These are phyloP conservation scores for Spergularia marina DNA, from an alignment of 148 eudicot genomes.

Conservation along the genomic window DNA sequence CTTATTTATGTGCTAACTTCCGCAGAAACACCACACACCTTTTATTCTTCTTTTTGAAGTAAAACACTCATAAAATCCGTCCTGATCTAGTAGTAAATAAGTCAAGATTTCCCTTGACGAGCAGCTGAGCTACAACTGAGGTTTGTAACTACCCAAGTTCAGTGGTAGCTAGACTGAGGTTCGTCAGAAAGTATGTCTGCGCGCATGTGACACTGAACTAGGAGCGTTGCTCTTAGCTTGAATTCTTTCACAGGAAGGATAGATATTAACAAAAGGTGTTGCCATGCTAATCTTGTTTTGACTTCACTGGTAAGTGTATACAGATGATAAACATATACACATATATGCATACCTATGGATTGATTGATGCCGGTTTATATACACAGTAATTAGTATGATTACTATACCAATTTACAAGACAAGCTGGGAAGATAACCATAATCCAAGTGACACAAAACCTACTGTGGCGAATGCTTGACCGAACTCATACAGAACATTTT, in stretches of 20 bases:
- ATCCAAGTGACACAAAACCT: slow-evolving; percentile 64
- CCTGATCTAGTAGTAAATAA: too few relatives aligned
- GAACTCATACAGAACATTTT: slow-evolving; percentile 50
- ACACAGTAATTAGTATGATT: slow-evolving; percentile 21
- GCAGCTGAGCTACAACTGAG: too few relatives aligned
- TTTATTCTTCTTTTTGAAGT: too few relatives aligned
- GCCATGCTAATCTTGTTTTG: neutral
- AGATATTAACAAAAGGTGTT: neutral
- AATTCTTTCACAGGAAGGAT: neutral
- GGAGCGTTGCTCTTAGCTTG: neutral
- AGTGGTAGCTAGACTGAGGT: too few relatives aligned
- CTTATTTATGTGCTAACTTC: too few relatives aligned
- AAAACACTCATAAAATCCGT: too few relatives aligned
- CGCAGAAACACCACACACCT: too few relatives aligned
- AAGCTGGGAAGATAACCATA: slow-evolving; percentile 61
- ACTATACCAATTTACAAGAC: slow-evolving; percentile 35
- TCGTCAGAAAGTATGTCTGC: too few relatives aligned
- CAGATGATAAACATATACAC: slow-evolving; percentile 8
- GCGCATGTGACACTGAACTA: too few relatives aligned
- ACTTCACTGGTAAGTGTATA: neutral
- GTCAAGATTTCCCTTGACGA: too few relatives aligned
- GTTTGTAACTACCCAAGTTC: too few relatives aligned
- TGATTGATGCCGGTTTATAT: slow-evolving; percentile 30
- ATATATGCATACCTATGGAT: slow-evolving; percentile 21
- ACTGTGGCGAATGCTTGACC: slow-evolving; percentile 79